Percentiles rank a stretch among this genome's conserved stretches.
phyloP scores from a whole-genome alignment of 805 yeast species.

The Lipomyces sp. region DNA sequence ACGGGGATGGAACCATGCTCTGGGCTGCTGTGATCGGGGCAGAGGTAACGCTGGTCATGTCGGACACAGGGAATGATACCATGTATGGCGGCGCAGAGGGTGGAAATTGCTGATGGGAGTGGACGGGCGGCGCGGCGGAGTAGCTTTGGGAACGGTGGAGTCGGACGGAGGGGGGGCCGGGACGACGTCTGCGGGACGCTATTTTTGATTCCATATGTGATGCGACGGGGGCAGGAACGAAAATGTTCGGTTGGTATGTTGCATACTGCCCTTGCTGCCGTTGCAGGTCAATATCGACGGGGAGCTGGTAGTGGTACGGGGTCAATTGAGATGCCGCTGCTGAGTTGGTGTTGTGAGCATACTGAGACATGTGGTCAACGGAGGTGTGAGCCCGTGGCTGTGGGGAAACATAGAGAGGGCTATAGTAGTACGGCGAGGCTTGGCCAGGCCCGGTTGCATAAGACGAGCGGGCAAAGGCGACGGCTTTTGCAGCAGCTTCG shows the following conservation, averaged over 20 bases:
- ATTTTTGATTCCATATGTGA: constrained; percentile 14
- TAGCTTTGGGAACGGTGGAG: constrained; percentile 23
- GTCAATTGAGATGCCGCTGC: not conserved
- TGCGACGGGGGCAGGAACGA: not conserved
- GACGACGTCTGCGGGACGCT: constrained; percentile 22
- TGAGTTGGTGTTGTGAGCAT: too few species aligned
- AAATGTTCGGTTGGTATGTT: not conserved
- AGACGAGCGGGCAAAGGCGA: constrained; percentile 4
- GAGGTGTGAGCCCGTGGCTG: too few species aligned
- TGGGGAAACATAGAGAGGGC: too few species aligned
- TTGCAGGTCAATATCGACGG: not conserved
- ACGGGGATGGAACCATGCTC: too few species aligned
- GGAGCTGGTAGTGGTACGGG: not conserved
- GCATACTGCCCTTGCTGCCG: not conserved
- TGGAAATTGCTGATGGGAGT: not conserved
- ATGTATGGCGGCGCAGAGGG: constrained; percentile 1
- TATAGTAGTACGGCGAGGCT: too few species aligned
- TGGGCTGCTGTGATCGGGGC: not conserved
- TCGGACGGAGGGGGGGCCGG: constrained; percentile 22
- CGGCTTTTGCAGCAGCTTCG: constrained; percentile 21
- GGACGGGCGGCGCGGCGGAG: constrained; percentile 8
- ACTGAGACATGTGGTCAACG: too few species aligned
- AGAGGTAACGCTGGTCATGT: not conserved
- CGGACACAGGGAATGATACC: not conserved
- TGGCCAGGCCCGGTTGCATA: not conserved